Base-by-base conservation (phyloP, 306 rosid genomes). In the Glycine soja region DNA sequence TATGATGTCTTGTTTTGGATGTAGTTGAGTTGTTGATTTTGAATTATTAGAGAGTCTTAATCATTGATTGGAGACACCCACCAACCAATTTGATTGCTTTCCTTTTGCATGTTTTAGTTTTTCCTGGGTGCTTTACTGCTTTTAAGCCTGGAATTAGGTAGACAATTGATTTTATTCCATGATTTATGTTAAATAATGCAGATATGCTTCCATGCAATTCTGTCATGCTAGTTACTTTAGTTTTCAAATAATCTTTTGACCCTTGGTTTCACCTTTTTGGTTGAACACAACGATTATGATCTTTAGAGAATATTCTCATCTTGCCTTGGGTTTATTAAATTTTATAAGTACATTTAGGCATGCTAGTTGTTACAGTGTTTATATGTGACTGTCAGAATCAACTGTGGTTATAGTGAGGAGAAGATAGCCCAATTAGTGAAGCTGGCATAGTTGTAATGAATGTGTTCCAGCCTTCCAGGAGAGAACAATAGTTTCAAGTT, bases 11-110 rank as follows among this genome's bases (percentile, higher is more conserved):
- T 84, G 71, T 48, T 70, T 77, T 16, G 62, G 9, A 11, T 73
- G 18, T 67, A 38, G 76, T 61, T 80, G 81, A 77, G 81, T 81
- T 59, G 79, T 83, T 73, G 24, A 77, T 43, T 66, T 67, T 75
- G 54, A 77, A 73, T 77, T 80, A 67, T 76, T 53, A 63, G 70
- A 56, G 18, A 48, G 34, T 59, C 54, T 62, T 77, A 74, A 87
- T 69, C 34, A 68, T 87, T 74, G 82, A 73, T 81, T 74, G 64
- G 30, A 78, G 59, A 77, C 75, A 52, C 73, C 3, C 65, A 81
- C 78, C 80, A 34, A 62, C 82, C 76, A 53, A 62, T 77, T 74
- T 75, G 61, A 46, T 75, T 61, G 43, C 79, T 58, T 80, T 81
- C 70, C 69, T 14, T 77, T 80, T 80, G 4, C 71, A 19, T 72